Conservation (phyloP, 306 rosid genomes). For the Malus sylvestris region DNA sequence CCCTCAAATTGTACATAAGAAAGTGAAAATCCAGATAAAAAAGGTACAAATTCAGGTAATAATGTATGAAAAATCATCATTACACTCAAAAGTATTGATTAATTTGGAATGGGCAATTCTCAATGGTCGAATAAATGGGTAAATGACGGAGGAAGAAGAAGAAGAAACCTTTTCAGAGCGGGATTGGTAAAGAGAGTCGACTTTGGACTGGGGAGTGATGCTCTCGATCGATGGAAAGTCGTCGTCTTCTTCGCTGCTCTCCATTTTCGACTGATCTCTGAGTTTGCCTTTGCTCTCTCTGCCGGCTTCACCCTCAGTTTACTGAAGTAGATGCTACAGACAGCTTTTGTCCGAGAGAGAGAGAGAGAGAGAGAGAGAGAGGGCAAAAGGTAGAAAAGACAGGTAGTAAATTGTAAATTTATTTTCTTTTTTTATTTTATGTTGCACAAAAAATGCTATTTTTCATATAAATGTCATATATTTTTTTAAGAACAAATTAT, state of each 20-base stretch:
- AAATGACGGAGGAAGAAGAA: background rate
- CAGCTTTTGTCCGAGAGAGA: too few species aligned
- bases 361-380: background rate
- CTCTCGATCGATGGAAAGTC: slow-evolving; percentile 85
- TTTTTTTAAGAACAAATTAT: too few species aligned
- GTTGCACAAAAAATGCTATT: too few species aligned
- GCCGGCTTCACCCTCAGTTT: background rate
- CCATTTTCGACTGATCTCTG: slow-evolving; percentile 35
- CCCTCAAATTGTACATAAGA: background rate
- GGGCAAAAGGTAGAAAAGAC: too few species aligned
- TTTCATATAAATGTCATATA: too few species aligned
- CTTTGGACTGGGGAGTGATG: slow-evolving; percentile 83
- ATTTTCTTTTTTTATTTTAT: too few species aligned
- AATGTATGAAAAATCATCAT: background rate
- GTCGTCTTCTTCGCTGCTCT: slow-evolving; percentile 97
- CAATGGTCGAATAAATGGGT: background rate
- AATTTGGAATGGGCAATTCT: background rate
- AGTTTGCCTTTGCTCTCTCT: background rate
- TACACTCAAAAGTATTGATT: background rate
- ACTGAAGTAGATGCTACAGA: background rate
- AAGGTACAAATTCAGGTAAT: background rate
- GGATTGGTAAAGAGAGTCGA: slow-evolving; percentile 86
- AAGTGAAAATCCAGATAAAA: background rate
- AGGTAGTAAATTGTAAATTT: too few species aligned
- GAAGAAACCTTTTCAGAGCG: slow-evolving; percentile 74